Percentiles rank a stretch among this genome's conserved stretches.
phyloP scores from a whole-genome alignment of 306 rosid genomes.

The Prunus dulcis region DNA sequence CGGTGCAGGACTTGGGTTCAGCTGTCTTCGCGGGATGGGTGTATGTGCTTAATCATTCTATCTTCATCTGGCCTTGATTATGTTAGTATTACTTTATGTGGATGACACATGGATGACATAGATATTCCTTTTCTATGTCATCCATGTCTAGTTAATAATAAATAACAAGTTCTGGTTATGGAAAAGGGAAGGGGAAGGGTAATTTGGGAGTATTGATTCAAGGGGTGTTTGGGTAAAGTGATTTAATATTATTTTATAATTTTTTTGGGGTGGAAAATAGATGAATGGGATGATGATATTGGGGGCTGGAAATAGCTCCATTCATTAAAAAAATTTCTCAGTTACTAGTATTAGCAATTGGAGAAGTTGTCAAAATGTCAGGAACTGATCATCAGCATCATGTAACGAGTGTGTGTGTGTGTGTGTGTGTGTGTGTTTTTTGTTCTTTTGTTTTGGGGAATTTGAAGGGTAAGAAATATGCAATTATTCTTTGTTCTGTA shows the following conservation, averaged over 20 bases:
- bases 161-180: too few species aligned
- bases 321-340: too few species aligned
- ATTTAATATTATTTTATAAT: background rate
- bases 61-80: background rate
- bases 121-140: background rate
- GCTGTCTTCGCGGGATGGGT: conserved; percentile 78
- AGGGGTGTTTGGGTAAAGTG: background rate
- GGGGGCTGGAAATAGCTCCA: background rate
- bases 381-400: background rate
- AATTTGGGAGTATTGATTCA: background rate
- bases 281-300: background rate
- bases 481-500: background rate
- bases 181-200: background rate
- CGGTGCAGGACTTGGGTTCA: conserved; percentile 96
- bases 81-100: background rate
- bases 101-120: background rate
- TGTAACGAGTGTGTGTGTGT: background rate
- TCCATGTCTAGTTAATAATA: too few species aligned
- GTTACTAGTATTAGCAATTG: background rate
- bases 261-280: background rate
- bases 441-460: background rate
- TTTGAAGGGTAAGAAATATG: background rate
- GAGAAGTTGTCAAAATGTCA: background rate
- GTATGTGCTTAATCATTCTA: conserved; percentile 4
- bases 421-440: background rate